Base-by-base conservation (phyloP, 2,329 filamentous ascomycete species). In the Juglanconis sp. region DNA sequence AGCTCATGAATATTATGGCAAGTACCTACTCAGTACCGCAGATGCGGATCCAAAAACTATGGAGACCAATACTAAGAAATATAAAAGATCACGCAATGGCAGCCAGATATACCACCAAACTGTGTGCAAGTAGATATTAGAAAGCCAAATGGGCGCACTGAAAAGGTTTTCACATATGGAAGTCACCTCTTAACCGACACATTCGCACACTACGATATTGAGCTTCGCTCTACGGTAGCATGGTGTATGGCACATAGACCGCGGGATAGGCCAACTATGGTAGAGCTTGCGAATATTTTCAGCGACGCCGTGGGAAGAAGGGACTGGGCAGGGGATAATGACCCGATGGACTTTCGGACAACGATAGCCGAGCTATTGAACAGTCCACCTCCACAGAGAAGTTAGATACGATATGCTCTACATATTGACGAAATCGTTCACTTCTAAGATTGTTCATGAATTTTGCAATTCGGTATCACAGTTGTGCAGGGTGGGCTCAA, bases 181-280 rank as follows among this genome's bases (percentile, higher is more conserved):
- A 51, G 49, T n/a, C 42, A 52, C 8, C 49, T 58, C 7, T 10
- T 53, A 15, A 36, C 17, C 31, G 31, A 34, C 1, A 40, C 34
- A 4, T 57, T 35, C 15, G 4, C 42, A 32, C 49, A 47, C 9
- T 58, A 58, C 40, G 49, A 58, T 8, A 36, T 38, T 2, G 5
- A 35, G 2, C 31, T 58, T 3, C 30, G 40, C 7, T 35, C 49
- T 3, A 53, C 56, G 4, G 32, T 58, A 15, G 40, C 49, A 5
- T 53, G 56, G 56, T 58, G 56, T 46, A 49, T 58, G 36, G 56
- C 56, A 32, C 56, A 40, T 13, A 3, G 40, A 0, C 56, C 56
- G 1, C 8, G 32, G 0, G 56, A 58, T 7, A 34, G 56, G 11
- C 56, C 56, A 0, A 32, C 13, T 3, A 58, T 58, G 8, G 13